Percentiles rank a stretch among this genome's conserved stretches.
Evolutionary conservation across 1,284 basidiomycete species (phyloP).

Genomic region (Leccinum griseonigrum): DNA sequence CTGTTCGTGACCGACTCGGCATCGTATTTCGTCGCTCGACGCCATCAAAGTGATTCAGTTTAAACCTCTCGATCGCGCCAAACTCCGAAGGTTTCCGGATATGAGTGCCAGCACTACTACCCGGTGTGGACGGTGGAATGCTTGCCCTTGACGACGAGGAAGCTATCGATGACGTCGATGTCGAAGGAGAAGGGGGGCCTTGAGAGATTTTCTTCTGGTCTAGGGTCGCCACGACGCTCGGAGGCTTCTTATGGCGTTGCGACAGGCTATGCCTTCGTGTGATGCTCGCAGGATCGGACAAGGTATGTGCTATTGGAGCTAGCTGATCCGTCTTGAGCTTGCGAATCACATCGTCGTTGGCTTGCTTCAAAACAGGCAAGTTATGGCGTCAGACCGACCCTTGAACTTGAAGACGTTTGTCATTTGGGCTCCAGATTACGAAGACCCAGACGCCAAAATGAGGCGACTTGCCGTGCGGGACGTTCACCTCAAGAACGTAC

Average conservation of each 20-base stretch:
- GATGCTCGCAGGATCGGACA: constrained; percentile 59
- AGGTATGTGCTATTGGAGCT: constrained; percentile 65
- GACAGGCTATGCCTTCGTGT: constrained; percentile 72
- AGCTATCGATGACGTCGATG: constrained; percentile 89
- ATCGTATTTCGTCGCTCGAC: constrained; percentile 81
- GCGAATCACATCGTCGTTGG: constrained; percentile 97
- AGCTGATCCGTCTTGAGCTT: constrained; percentile 88
- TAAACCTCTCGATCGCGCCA: constrained; percentile 83
- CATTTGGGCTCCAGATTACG: constrained; percentile 53
- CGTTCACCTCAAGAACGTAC: constrained; percentile 41
- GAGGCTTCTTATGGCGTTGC: constrained; percentile 71
- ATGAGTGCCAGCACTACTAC: constrained; percentile 55
- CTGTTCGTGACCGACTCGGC: constrained; percentile 84
- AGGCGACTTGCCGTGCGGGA: constrained; percentile 45
- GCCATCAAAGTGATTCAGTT: constrained; percentile 72
- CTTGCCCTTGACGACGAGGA: constrained; percentile 85
- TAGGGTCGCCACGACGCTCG: constrained; percentile 67
- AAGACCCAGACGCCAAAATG: constrained; percentile 43
- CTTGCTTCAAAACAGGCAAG: constrained; percentile 93
- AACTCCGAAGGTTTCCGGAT: constrained; percentile 82
- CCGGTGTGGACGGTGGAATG: constrained; percentile 68
- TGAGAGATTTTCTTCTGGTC: constrained; percentile 60
- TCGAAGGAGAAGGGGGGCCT: constrained; percentile 85
- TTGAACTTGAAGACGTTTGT: constrained; percentile 36
- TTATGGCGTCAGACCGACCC: constrained; percentile 36